A percentile compares a stretch with the other conserved stretches of the same genome.
These are phyloP conservation scores for Chondrus crispus DNA, from an alignment of 23 red algal species.

Conservation along the genomic window DNA sequence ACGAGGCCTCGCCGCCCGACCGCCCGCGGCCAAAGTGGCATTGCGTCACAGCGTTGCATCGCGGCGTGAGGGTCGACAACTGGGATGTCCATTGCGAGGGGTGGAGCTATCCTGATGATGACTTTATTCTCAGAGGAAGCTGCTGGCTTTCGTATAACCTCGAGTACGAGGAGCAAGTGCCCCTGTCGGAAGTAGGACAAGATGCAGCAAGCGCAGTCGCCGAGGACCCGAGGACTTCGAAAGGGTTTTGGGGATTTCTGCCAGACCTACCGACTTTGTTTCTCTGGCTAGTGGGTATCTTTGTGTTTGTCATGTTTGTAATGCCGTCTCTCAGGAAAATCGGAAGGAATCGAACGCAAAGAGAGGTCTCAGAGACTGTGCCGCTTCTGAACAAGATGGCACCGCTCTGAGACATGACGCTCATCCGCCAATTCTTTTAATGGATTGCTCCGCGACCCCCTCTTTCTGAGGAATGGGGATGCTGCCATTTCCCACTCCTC, in stretches of 20 bases:
- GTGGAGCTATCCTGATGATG: conserved; percentile 10
- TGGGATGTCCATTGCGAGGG: conserved; percentile 42
- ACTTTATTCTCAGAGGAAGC: conserved; percentile 7
- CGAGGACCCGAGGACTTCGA: neutral
- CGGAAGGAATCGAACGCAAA: too few relatives aligned
- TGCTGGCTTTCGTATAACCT: conserved; percentile 41
- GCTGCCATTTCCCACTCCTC: too few relatives aligned
- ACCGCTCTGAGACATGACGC: too few relatives aligned
- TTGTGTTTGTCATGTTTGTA: too few relatives aligned
- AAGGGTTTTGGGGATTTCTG: neutral
- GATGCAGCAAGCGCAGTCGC: neutral
- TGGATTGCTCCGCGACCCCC: too few relatives aligned
- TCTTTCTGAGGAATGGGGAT: too few relatives aligned
- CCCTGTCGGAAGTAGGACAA: neutral
- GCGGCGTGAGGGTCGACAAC: neutral
- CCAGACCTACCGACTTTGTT: too few relatives aligned
- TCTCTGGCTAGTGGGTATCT: too few relatives aligned
- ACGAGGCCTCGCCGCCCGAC: neutral
- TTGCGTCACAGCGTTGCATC: conserved; percentile 23
- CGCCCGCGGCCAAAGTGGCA: neutral
- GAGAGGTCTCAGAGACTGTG: too few relatives aligned
- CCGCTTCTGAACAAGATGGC: too few relatives aligned
- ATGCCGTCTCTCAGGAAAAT: too few relatives aligned
- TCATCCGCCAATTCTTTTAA: too few relatives aligned
- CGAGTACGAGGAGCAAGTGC: neutral